phyloP scores from a whole-genome alignment of 306 rosid genomes.

The Senna tora region DNA sequence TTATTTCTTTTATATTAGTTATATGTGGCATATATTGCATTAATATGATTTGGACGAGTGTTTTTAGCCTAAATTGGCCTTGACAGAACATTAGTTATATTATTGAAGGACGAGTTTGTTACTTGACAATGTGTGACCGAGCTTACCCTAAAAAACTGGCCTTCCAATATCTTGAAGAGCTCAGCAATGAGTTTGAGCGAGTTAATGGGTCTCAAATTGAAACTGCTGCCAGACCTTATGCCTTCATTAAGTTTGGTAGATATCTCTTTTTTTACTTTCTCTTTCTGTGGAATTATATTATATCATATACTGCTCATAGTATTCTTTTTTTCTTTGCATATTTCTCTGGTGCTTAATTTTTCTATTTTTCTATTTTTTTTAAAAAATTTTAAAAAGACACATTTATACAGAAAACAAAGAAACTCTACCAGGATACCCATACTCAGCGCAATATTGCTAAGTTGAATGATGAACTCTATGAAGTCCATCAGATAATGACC shows the following conservation, averaged over 20 bases:
- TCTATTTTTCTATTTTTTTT: conserved; percentile 29
- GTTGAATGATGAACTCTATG: conserved; percentile 97
- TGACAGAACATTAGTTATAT: conserved; percentile 77
- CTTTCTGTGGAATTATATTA: not conserved
- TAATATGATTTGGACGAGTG: conserved; percentile 25
- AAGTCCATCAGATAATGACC: conserved; percentile 99
- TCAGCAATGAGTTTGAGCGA: conserved; percentile 95
- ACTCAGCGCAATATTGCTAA: conserved; percentile 97
- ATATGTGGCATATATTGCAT: not conserved
- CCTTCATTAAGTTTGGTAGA: conserved; percentile 96
- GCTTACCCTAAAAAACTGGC: conserved; percentile 99
- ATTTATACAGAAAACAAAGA: conserved; percentile 95
- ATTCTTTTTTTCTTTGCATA: not conserved
- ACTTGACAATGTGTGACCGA: conserved; percentile 98
- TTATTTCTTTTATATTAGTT: conserved; percentile 1
- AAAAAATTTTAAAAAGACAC: conserved; percentile 67
- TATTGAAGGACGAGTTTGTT: conserved; percentile 95
- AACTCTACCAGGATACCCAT: conserved; percentile 95
- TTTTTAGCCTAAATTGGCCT: conserved; percentile 47
- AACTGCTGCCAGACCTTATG: conserved; percentile 99
- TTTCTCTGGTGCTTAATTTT: conserved; percentile 38
- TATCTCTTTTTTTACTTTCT: conserved; percentile 23
- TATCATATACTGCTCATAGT: conserved; percentile 18
- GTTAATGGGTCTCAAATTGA: conserved; percentile 90
- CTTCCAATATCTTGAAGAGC: conserved; percentile 98